Conservation (phyloP, 2,329 filamentous ascomycete species). For the Pestalotiopsis sp. region DNA sequence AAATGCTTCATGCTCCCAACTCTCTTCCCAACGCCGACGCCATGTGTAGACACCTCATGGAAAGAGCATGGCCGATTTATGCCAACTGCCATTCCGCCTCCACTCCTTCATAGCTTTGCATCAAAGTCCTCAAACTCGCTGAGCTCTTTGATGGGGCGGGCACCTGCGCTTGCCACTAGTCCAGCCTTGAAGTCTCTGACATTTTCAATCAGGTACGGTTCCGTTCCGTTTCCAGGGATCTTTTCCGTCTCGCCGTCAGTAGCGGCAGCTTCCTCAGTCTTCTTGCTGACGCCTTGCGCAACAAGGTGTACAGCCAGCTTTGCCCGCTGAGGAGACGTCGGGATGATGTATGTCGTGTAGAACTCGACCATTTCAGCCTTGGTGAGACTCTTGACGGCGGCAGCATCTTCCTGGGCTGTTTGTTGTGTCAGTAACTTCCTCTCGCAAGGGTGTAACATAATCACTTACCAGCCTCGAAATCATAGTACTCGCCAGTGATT, state of each 20-base stretch:
- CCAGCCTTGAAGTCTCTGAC: conserved; percentile 79
- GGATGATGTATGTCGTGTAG: conserved; percentile 74
- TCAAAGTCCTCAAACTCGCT: conserved; percentile 84
- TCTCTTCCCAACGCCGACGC: conserved; percentile 11
- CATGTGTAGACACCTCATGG: neutral
- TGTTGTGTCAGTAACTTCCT: neutral
- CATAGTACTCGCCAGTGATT: conserved; percentile 81
- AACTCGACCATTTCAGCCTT: conserved; percentile 81
- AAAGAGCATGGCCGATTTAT: neutral
- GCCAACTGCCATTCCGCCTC: neutral
- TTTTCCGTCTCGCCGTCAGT: conserved; percentile 32
- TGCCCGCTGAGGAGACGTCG: conserved; percentile 70
- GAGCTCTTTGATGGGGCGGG: conserved; percentile 71
- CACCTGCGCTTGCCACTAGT: conserved; percentile 70
- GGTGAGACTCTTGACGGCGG: conserved; percentile 69
- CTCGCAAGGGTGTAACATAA: too few relatives aligned
- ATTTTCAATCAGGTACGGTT: conserved; percentile 69
- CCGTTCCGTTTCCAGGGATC: conserved; percentile 46
- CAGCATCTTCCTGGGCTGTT: conserved; percentile 73
- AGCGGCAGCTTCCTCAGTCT: conserved; percentile 40
- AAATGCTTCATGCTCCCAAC: neutral
- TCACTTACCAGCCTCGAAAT: conserved; percentile 80
- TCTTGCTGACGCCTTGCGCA: conserved; percentile 61
- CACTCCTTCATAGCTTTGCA: conserved; percentile 65
- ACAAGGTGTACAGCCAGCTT: conserved; percentile 83